Evolutionary conservation across 768 basidiomycete species (phyloP), one percentile per base, ranked within the genome.

Genomic region (Podaxis sp.): DNA sequence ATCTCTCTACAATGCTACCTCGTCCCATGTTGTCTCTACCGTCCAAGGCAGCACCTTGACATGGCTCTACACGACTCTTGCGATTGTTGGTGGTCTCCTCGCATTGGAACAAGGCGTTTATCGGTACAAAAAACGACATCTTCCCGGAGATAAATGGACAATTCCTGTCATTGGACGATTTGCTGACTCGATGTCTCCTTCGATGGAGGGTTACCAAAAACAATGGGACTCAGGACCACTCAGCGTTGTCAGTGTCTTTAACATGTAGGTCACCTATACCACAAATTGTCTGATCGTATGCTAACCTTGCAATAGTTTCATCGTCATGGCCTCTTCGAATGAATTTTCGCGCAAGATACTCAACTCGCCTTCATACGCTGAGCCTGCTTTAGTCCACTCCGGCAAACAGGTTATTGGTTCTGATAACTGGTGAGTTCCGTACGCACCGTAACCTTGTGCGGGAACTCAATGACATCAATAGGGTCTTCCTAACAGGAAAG

Each of bases 161-260:
- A 95, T 97, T 66, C 97, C 97, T n/a, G 70, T 99, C 70, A 98
- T 99, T 60, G 97, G 97, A 61, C 95, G 95, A 75, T 97, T 98
- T 68, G 87, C 90, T 4, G 94, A 98, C 71, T 96, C 93, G 4
- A 78, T 96, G 78, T 85, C 89, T 66, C 97, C 97, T 12, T 89
- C 93, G 4, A 83, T 98, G 83, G 92, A 96, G 72, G 85, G 85
- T 46, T 99, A 99, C 80, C 91, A 89, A 81, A 83, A 81, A 67
- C 93, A 96, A 69, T 99, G 96, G 96, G 82, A 90, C 66, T 88
- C 89, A 2, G 96, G 95, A 57, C 88, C 88, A 13, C 82, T 99
- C 37, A 91, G 90, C 66, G 94, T 89, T 9, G 78, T 96, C 61
- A 95, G 93, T 72, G 97, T 99, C 3, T 99, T 99, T 80, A 96